Conservation (phyloP, 768 basidiomycete species). For the Tulasnella sp. region DNA sequence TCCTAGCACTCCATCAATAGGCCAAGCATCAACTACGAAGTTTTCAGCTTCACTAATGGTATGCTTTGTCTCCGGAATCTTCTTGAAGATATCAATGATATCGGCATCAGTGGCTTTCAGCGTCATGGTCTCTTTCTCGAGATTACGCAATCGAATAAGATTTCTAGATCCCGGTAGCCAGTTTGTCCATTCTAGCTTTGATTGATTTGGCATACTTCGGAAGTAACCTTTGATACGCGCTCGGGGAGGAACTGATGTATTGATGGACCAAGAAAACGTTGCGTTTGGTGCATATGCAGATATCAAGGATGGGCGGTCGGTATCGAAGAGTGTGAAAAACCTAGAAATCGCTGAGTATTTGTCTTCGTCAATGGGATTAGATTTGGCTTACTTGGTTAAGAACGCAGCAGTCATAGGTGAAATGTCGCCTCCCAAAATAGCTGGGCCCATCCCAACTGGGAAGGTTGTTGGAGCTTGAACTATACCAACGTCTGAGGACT, state of each 20-base stretch:
- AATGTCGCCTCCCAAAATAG: slow-evolving; percentile 39
- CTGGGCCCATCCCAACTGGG: slow-evolving; percentile 50
- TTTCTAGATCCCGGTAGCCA: slow-evolving; percentile 73
- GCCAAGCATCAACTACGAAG: slow-evolving; percentile 81
- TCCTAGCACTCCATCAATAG: slow-evolving; percentile 31
- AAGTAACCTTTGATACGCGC: slow-evolving; percentile 63
- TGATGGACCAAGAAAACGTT: slow-evolving; percentile 84
- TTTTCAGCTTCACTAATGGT: slow-evolving; percentile 71
- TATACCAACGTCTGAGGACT: slow-evolving; percentile 26
- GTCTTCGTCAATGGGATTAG: neutral
- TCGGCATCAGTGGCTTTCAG: slow-evolving; percentile 61
- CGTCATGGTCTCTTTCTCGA: slow-evolving; percentile 28
- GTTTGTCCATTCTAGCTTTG: slow-evolving; percentile 60
- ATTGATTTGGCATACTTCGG: slow-evolving; percentile 63
- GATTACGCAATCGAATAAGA: slow-evolving; percentile 34
- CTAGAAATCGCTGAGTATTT: slow-evolving; percentile 28
- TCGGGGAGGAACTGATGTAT: slow-evolving; percentile 68
- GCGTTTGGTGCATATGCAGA: slow-evolving; percentile 71
- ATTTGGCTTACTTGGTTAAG: slow-evolving; percentile 49
- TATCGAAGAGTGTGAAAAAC: slow-evolving; percentile 78
- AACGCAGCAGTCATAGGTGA: slow-evolving; percentile 57
- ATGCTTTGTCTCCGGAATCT: slow-evolving; percentile 68
- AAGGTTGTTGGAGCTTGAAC: slow-evolving; percentile 56
- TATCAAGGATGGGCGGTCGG: slow-evolving; percentile 48
- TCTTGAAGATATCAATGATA: slow-evolving; percentile 43